A percentile compares a stretch with the other conserved stretches of the same genome.
These are phyloP conservation scores for Emiliania huxleyi DNA, from an alignment of 78 protist species.

Conservation along the genomic window DNA sequence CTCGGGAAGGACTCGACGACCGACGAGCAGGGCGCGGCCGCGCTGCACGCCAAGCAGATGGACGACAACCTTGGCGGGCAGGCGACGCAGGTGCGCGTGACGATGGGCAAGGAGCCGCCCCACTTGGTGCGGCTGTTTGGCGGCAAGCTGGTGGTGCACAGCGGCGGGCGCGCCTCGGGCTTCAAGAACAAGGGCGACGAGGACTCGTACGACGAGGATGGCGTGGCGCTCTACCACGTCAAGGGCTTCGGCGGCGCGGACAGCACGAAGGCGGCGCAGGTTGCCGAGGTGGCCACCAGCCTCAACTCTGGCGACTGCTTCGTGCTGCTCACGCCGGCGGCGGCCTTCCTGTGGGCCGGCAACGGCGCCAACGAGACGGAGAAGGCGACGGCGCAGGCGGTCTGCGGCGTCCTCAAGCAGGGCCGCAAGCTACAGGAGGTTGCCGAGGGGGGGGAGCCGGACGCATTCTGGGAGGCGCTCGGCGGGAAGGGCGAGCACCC, in stretches of 20 bases:
- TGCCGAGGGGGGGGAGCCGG: constrained; percentile 13
- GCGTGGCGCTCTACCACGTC: constrained; percentile 56
- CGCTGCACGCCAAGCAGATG: constrained; percentile 44
- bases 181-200: not conserved
- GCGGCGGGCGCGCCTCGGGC: constrained; percentile 45
- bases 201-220: constrained; percentile 28
- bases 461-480: constrained; percentile 47
- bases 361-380: constrained; percentile 27
- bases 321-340: constrained; percentile 25
- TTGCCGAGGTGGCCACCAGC: not conserved
- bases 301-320: constrained; percentile 64
- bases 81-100: constrained; percentile 56
- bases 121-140: constrained; percentile 54
- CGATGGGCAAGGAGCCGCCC: constrained; percentile 53
- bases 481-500: constrained; percentile 66
- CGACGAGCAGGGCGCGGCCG: constrained; percentile 60
- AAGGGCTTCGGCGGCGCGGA: not conserved
- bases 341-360: constrained; percentile 59
- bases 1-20: constrained; percentile 6
- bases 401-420: not conserved
- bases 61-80: constrained; percentile 47
- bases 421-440: not conserved
- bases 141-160: constrained; percentile 44
- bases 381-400: not conserved
- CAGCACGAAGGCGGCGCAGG: constrained; percentile 40